These are phyloP conservation scores for Neurospora sublineolata DNA, from an alignment of 495 filamentous ascomycete species.

Conservation along the genomic window DNA sequence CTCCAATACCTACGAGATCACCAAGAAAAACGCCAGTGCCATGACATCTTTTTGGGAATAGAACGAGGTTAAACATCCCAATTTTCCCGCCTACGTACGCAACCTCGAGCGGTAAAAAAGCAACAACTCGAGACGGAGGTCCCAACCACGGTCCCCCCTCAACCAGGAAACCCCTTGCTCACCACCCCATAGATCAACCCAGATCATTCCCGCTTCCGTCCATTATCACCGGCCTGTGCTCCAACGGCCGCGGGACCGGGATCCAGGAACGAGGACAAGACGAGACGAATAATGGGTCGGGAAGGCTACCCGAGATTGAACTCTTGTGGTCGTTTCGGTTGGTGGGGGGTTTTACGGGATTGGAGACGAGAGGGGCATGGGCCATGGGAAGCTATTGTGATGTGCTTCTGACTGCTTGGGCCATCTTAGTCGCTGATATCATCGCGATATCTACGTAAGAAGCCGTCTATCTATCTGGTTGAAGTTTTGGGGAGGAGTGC, in stretches of 20 bases:
- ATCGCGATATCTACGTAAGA: not conserved
- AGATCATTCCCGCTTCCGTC: not conserved
- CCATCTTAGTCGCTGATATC: not conserved
- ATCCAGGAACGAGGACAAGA: not conserved
- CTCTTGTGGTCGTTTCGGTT: not conserved
- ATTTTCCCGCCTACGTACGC: not conserved
- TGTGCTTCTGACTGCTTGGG: not conserved
- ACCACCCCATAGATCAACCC: not conserved
- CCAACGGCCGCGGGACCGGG: not conserved
- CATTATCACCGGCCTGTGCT: not conserved
- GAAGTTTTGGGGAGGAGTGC: not conserved
- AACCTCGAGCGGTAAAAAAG: not conserved
- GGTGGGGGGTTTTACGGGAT: not conserved
- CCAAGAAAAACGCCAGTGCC: too few relatives aligned
- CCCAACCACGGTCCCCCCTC: not conserved
- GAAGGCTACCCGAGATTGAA: not conserved
- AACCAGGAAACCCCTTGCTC: not conserved
- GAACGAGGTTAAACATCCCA: too few relatives aligned
- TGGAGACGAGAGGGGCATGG: not conserved
- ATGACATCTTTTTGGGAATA: too few relatives aligned
- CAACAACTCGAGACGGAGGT: not conserved
- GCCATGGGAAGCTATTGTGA: not conserved
- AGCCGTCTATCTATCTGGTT: not conserved
- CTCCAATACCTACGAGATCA: too few relatives aligned
- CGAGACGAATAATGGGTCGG: not conserved